phyloP scores from a whole-genome alignment of 2,329 filamentous ascomycete genomes.

The Davidsoniella australis region DNA sequence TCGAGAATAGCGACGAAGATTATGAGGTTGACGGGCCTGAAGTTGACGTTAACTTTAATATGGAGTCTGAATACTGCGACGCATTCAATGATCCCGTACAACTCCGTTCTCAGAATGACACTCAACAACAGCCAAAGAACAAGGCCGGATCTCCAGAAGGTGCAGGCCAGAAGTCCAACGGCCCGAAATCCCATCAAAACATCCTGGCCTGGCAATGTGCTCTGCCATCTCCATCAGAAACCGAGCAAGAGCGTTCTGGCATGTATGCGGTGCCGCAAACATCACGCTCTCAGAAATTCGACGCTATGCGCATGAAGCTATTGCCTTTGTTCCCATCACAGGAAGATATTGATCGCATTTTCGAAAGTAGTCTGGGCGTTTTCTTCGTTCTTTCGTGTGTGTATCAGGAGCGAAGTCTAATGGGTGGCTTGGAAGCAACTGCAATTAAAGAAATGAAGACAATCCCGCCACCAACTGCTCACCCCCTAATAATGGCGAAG shows the following conservation, averaged over 20 bases:
- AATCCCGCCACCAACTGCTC: constrained; percentile 24
- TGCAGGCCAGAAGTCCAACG: no score
- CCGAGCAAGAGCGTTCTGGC: background rate
- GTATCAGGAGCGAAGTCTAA: constrained; percentile 18
- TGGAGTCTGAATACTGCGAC: no score
- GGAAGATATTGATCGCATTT: constrained; percentile 20
- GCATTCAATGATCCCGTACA: no score
- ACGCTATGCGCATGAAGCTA: constrained; percentile 8
- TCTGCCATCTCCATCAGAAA: constrained; percentile 7
- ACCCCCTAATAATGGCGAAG: constrained; percentile 31
- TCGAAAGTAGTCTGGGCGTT: constrained; percentile 16
- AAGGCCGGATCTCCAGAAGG: no score
- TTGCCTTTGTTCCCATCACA: constrained; percentile 21
- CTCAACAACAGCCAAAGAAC: no score
- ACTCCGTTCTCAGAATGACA: no score
- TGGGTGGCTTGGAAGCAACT: constrained; percentile 14
- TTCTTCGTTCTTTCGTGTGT: constrained; percentile 19
- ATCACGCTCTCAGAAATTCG: constrained; percentile 11
- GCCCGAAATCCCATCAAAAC: background rate
- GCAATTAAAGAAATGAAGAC: constrained; percentile 19
- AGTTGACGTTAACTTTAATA: background rate
- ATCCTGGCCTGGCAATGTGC: constrained; percentile 7
- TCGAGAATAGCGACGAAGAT: background rate
- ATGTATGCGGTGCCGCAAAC: constrained; percentile 1
- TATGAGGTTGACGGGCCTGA: background rate